Evolutionary conservation across 805 yeast genomes (phyloP).

Genomic region (Maudiozyma pseudohumilis): DNA sequence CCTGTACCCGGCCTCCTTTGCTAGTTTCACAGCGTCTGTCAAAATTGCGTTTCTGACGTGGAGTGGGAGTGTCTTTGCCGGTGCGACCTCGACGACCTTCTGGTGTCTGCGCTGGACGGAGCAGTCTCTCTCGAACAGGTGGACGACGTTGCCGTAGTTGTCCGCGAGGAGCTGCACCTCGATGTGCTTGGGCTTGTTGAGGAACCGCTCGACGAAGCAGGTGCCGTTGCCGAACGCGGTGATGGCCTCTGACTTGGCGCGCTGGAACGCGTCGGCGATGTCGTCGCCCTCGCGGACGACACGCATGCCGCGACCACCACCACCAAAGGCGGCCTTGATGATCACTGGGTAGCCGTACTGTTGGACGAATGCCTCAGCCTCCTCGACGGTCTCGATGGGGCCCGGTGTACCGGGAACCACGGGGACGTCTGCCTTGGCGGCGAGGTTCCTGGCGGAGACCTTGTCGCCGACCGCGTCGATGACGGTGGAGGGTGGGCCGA

Average conservation of each 20-base stretch:
- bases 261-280: slow-evolving; percentile 78
- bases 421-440: slow-evolving; percentile 74
- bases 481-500: slow-evolving; percentile 82
- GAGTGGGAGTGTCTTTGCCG: slow-evolving; percentile 81
- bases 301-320: slow-evolving; percentile 99
- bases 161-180: slow-evolving; percentile 96
- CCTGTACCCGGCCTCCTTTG: slow-evolving; percentile 77
- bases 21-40: slow-evolving; percentile 89
- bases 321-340: slow-evolving; percentile 98
- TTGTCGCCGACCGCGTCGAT: slow-evolving; percentile 96
- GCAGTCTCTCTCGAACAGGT: slow-evolving; percentile 94
- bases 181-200: slow-evolving; percentile 93
- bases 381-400: slow-evolving; percentile 71
- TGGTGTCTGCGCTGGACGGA: slow-evolving; percentile 99
- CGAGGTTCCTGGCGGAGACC: slow-evolving; percentile 86
- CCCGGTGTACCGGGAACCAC: slow-evolving; percentile 98
- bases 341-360: slow-evolving; percentile 91
- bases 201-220: slow-evolving; percentile 91
- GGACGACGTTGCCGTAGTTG: slow-evolving; percentile 87
- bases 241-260: slow-evolving; percentile 91
- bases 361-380: slow-evolving; percentile 71
- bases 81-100: slow-evolving; percentile 97
- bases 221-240: slow-evolving; percentile 98
- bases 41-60: slow-evolving; percentile 84
- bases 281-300: slow-evolving; percentile 96